A percentile compares a stretch with the other conserved stretches of the same genome.
phyloP scores from a whole-genome alignment of 345 rosid species.

The Eutrema heterophyllum region DNA sequence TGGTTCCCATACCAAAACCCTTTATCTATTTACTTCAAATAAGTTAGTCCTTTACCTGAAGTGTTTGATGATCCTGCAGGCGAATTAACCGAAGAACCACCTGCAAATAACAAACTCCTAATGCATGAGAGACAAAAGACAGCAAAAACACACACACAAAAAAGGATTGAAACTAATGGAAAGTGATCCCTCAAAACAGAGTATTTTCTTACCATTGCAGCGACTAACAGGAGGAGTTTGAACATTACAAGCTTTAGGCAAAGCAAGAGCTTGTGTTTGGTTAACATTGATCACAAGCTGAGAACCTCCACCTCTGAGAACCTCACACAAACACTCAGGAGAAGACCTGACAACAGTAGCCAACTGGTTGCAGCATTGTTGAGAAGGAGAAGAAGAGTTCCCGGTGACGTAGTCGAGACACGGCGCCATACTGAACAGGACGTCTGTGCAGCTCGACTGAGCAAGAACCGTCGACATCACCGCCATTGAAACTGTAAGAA shows the following conservation, averaged over 20 bases:
- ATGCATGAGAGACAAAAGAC: neutral
- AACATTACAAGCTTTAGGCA: conserved; percentile 74
- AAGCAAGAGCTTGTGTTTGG: conserved; percentile 59
- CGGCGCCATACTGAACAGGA: conserved; percentile 56
- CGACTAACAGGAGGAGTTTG: conserved; percentile 66
- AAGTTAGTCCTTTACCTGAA: conserved; percentile 44
- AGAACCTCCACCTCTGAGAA: conserved; percentile 55
- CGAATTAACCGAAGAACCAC: conserved; percentile 32
- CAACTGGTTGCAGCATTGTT: conserved; percentile 71
- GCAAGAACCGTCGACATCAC: conserved; percentile 39
- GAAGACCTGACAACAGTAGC: conserved; percentile 57
- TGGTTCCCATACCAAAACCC: neutral
- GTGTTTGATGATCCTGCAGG: conserved; percentile 47
- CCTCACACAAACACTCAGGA: conserved; percentile 71
- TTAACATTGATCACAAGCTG: conserved; percentile 62
- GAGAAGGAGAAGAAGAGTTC: conserved; percentile 57
- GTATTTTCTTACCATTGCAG: conserved; percentile 50
- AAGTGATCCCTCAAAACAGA: neutral
- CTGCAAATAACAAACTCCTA: neutral
- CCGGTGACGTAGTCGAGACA: conserved; percentile 71
- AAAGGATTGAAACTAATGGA: neutral
- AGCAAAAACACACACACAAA: neutral
- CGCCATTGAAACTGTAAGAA: conserved; percentile 18
- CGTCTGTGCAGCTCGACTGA: conserved; percentile 58
- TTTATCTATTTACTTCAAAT: neutral